Base-by-base conservation (phyloP, 2,329 filamentous ascomycete species). In the Domatiomyces catenatus region DNA sequence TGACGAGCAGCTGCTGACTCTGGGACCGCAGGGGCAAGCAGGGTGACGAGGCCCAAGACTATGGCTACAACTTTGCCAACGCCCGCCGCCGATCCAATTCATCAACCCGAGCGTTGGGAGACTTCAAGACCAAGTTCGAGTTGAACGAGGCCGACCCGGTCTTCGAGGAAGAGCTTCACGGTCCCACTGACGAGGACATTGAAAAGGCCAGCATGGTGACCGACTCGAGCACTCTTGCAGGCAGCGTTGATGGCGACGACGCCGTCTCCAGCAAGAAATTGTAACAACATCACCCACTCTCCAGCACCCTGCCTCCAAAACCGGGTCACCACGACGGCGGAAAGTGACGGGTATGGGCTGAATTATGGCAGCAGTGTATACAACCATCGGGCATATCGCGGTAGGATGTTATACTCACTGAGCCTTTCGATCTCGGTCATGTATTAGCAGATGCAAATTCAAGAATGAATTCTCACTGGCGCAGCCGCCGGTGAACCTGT, bases 41-140 rank as follows among this genome's bases (percentile, higher is more conserved):
- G 45, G 88, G 86, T 55, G 84, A 88, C 55, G 92, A 96, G 69
- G 75, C 89, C 57, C 78, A 87, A 62, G 87, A 95, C 65, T 81
- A 84, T 62, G 74, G 80, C 59, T 94, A 92, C 73, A 88, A 81
- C 64, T 81, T 93, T 64, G 77, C 75, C 73, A 92, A 95, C 61
- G 74, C 84, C 51, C 87, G 90, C 56, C 92, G 90, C 66, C 88
- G 86, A 67, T 93, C 86, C 70, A 96, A 96, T 74, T 90, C 84
- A 66, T 89, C 83, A 71, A 81, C 76, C 62, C 76, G 83, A 60
- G 81, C 79, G 61, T 72, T 86, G 60, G 76, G 78, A 54, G 80
- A 89, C 66, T 86, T 94, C 73, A 93, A 92, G 77, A 94, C 89
- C 69, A 98, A 98, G 73, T 96, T 95, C 66, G 92, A 98, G 69